Conservation (phyloP, 768 basidiomycete species). For the Kwoniella europaea region DNA sequence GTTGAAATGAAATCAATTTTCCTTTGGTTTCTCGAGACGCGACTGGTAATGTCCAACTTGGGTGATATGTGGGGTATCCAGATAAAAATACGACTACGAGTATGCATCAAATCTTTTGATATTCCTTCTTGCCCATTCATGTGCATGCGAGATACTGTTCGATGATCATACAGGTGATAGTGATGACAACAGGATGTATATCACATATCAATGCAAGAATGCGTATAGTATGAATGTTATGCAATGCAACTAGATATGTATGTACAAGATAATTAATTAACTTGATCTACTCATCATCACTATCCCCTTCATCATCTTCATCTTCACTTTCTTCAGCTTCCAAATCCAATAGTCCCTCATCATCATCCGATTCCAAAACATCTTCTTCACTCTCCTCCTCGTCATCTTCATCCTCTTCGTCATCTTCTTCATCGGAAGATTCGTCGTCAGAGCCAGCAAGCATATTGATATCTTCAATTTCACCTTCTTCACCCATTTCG, state of each 20-base stretch:
- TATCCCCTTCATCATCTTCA: conserved; percentile 61
- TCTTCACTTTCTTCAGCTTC: conserved; percentile 52
- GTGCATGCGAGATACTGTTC: too few species aligned
- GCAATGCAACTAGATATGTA: conserved; percentile 6
- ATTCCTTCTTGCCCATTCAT: too few species aligned
- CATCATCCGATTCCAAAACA: conserved; percentile 55
- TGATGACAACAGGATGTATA: not conserved
- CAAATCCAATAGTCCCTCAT: conserved; percentile 31
- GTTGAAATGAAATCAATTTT: not conserved
- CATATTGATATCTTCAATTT: conserved; percentile 55
- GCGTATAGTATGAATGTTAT: conserved; percentile 1
- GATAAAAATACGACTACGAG: not conserved
- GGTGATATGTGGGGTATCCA: not conserved
- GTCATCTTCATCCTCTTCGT: conserved; percentile 13
- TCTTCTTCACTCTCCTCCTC: conserved; percentile 75
- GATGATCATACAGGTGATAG: too few species aligned
- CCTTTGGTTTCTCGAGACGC: not conserved
- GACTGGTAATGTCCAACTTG: conserved; percentile 3
- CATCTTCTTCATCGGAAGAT: conserved; percentile 26
- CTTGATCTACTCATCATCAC: conserved; percentile 41
- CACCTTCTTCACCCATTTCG: conserved; percentile 48
- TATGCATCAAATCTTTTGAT: not conserved
- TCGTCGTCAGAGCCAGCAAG: conserved; percentile 20
- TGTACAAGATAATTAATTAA: conserved; percentile 5
- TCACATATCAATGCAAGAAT: not conserved